Evolutionary conservation across 148 eudicot species (phyloP).

Genomic region (Chenopodium berlandieri): DNA sequence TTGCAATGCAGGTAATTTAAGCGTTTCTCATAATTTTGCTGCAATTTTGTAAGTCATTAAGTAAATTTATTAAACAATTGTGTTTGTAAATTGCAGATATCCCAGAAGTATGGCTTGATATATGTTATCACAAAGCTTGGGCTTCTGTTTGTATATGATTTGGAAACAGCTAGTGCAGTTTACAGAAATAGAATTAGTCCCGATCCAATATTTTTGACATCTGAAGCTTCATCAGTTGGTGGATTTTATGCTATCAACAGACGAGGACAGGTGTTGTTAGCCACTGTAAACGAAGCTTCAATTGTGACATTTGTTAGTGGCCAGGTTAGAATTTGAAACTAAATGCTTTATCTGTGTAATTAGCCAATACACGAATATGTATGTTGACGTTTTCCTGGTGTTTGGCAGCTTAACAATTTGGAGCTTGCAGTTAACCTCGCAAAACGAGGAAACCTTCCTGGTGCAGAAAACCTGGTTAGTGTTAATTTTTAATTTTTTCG

Average conservation of each 20-base stretch:
- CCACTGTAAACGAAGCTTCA: slow-evolving; percentile 83
- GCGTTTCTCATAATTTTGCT: background rate
- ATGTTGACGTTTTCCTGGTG: background rate
- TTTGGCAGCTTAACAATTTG: slow-evolving; percentile 74
- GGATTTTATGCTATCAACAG: slow-evolving; percentile 93
- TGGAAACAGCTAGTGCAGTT: slow-evolving; percentile 88
- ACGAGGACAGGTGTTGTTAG: slow-evolving; percentile 89
- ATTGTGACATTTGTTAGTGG: slow-evolving; percentile 91
- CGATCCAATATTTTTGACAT: slow-evolving; percentile 87
- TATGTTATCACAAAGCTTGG: slow-evolving; percentile 94
- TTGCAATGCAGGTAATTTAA: slow-evolving; percentile 81
- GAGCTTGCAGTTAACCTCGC: slow-evolving; percentile 98
- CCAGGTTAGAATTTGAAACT: slow-evolving; percentile 46
- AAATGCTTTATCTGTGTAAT: background rate
- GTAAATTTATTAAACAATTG: background rate
- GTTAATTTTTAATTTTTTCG: too few relatives aligned
- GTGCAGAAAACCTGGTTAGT: slow-evolving; percentile 87
- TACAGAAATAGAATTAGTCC: slow-evolving; percentile 92
- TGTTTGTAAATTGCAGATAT: slow-evolving; percentile 50
- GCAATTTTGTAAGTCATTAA: background rate
- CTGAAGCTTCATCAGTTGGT: slow-evolving; percentile 90
- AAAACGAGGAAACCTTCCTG: slow-evolving; percentile 93
- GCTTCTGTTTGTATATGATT: slow-evolving; percentile 85
- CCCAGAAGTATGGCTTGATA: slow-evolving; percentile 80
- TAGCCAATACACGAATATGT: background rate